phyloP scores from a whole-genome alignment of 331 rosid species.

The Malus hybrid region DNA sequence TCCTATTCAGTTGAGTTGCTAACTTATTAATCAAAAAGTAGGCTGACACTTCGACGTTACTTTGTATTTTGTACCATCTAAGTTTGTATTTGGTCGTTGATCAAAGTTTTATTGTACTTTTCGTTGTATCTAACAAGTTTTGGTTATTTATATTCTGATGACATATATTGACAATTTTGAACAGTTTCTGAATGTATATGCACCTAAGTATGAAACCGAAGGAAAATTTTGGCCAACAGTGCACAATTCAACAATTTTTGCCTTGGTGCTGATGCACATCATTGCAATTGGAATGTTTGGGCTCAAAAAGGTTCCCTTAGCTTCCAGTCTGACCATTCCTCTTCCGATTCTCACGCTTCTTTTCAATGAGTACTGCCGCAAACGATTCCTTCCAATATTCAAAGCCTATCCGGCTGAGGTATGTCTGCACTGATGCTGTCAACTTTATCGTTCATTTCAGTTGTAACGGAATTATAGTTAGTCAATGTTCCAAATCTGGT shows the following conservation, averaged over 20 bases:
- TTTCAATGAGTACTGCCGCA: slow-evolving; percentile 63
- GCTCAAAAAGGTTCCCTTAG: slow-evolving; percentile 58
- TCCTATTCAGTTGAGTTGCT: neutral
- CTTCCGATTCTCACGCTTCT: slow-evolving; percentile 79
- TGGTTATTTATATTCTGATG: neutral
- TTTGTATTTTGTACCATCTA: neutral
- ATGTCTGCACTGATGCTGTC: slow-evolving; percentile 2
- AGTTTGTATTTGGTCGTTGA: neutral
- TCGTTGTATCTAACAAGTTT: neutral
- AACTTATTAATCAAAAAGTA: neutral
- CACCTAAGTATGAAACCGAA: slow-evolving; percentile 53
- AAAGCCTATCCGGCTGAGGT: slow-evolving; percentile 60
- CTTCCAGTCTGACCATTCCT: slow-evolving; percentile 51
- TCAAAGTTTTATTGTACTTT: neutral
- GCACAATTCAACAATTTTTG: slow-evolving; percentile 60
- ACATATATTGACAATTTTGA: neutral
- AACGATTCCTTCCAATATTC: slow-evolving; percentile 63
- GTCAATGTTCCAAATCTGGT: neutral
- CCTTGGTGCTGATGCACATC: slow-evolving; percentile 72
- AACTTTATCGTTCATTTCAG: neutral
- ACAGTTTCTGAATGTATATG: slow-evolving; percentile 74
- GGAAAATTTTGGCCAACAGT: slow-evolving; percentile 77
- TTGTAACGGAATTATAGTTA: neutral
- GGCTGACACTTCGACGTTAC: neutral
- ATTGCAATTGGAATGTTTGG: slow-evolving; percentile 81